phyloP scores from a whole-genome alignment of 768 basidiomycete species.

The Tricholoma bakamatsutake region DNA sequence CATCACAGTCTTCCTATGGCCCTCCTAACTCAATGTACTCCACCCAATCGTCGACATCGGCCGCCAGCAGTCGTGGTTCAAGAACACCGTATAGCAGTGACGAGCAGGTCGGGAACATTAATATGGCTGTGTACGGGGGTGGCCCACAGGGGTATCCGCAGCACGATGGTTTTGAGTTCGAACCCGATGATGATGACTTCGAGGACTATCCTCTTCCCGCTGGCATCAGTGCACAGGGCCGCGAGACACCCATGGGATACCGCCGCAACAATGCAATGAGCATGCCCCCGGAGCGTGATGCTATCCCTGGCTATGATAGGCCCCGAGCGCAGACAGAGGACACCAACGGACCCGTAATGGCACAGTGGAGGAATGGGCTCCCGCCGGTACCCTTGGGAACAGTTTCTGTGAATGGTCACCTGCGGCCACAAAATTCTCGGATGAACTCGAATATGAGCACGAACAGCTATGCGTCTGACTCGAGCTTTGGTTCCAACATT shows the following conservation, averaged over 20 bases:
- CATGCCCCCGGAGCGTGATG: slow-evolving; percentile 54
- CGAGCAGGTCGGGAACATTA: slow-evolving; percentile 27
- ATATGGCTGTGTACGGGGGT: slow-evolving; percentile 22
- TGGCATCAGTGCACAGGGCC: slow-evolving; percentile 48
- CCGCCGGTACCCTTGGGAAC: slow-evolving; percentile 31
- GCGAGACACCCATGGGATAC: slow-evolving; percentile 65
- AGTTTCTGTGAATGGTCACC: slow-evolving; percentile 20
- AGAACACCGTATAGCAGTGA: slow-evolving; percentile 34
- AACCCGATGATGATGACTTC: slow-evolving; percentile 65
- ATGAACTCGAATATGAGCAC: slow-evolving; percentile 39
- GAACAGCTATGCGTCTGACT: slow-evolving; percentile 40
- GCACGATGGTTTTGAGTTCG: slow-evolving; percentile 67
- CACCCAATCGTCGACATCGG: slow-evolving; percentile 22
- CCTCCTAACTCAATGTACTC: slow-evolving; percentile 27
- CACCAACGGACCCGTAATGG: slow-evolving; percentile 53
- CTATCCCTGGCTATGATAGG: slow-evolving; percentile 41
- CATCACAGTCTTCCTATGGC: slow-evolving; percentile 25
- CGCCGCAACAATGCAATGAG: slow-evolving; percentile 54
- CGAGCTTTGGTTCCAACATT: slow-evolving; percentile 30
- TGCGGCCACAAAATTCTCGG: slow-evolving; percentile 42
- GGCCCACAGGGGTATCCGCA: slow-evolving; percentile 55
- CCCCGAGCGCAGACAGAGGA: slow-evolving; percentile 70
- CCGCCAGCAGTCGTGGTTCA: slow-evolving; percentile 24
- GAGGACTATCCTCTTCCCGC: slow-evolving; percentile 65
- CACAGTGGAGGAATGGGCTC: slow-evolving; percentile 56